Evolutionary conservation across 345 rosid species (phyloP).

Genomic region (Ceriops tagal): DNA sequence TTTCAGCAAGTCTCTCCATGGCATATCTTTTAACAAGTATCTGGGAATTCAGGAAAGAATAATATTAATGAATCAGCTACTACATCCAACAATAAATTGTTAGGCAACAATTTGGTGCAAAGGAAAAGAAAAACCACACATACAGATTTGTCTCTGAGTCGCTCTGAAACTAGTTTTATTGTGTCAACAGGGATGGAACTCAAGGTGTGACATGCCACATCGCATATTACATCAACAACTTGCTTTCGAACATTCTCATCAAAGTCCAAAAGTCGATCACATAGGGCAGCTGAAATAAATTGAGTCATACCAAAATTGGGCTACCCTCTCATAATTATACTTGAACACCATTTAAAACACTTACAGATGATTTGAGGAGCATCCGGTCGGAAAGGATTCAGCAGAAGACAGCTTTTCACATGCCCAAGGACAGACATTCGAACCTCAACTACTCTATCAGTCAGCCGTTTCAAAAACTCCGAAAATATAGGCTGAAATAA

Average conservation of each 20-base stretch:
- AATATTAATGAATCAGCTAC: neutral
- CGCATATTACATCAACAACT: conserved; percentile 88
- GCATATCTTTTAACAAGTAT: conserved; percentile 77
- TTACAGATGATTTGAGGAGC: conserved; percentile 77
- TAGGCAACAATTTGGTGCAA: conserved; percentile 13
- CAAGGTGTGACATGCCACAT: conserved; percentile 65
- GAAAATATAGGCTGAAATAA: conserved; percentile 75
- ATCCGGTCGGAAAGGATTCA: conserved; percentile 66
- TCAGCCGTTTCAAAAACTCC: conserved; percentile 89
- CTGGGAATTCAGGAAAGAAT: conserved; percentile 41
- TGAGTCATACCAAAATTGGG: conserved; percentile 18
- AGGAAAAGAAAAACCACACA: conserved; percentile 26
- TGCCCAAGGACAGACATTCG: conserved; percentile 86
- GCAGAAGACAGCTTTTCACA: conserved; percentile 74
- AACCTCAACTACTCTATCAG: conserved; percentile 83
- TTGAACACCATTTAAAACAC: conserved; percentile 25
- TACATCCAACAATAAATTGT: conserved; percentile 16
- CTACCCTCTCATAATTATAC: conserved; percentile 13
- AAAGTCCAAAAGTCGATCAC: conserved; percentile 94
- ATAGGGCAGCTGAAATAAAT: conserved; percentile 69
- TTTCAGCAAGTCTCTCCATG: conserved; percentile 83
- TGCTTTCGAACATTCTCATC: conserved; percentile 95
- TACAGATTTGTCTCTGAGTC: conserved; percentile 97
- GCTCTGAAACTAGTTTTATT: conserved; percentile 73
- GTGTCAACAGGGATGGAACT: conserved; percentile 67